Percentiles rank a stretch among this genome's conserved stretches.
These are phyloP conservation scores for Paracoccidioides brasiliensis DNA, from an alignment of 2,329 filamentous ascomycete species.

Conservation along the genomic window DNA sequence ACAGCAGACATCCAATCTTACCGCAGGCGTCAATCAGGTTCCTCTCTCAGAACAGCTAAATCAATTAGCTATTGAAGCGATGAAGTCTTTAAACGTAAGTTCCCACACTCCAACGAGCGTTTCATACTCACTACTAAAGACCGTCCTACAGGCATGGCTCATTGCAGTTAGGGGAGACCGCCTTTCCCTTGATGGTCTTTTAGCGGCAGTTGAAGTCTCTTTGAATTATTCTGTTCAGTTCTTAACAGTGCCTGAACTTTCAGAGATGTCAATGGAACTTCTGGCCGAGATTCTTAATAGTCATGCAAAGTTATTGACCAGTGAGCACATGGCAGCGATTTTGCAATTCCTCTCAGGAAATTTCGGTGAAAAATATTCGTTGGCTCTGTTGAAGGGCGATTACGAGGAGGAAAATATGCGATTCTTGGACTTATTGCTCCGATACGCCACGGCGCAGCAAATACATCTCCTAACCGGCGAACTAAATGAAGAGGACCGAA, in stretches of 20 bases:
- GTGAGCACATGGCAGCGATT: constrained; percentile 17
- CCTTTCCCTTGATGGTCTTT: constrained; percentile 3
- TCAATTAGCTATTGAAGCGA: constrained; percentile 21
- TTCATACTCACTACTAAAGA: not conserved
- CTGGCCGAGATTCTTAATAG: constrained; percentile 23
- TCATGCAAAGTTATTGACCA: constrained; percentile 17
- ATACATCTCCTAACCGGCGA: constrained; percentile 20
- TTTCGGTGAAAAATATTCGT: constrained; percentile 21
- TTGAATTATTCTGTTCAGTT: constrained; percentile 9
- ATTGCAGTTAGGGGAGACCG: constrained; percentile 7
- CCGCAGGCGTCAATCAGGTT: constrained; percentile 11
- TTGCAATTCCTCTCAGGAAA: constrained; percentile 24
- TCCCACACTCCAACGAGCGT: not conserved
- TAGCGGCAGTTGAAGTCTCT: constrained; percentile 1
- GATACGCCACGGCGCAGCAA: constrained; percentile 22
- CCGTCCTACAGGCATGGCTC: constrained; percentile 9
- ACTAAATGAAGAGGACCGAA: constrained; percentile 20
- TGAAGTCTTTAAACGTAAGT: constrained; percentile 26
- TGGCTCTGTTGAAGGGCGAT: constrained; percentile 23
- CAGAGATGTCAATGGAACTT: constrained; percentile 21
- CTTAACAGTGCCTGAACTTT: constrained; percentile 17
- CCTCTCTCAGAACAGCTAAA: constrained; percentile 6
- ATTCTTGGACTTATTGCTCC: constrained; percentile 29
- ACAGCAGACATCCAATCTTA: constrained; percentile 18
- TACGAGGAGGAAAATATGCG: constrained; percentile 27